Evolutionary conservation across 768 basidiomycete genomes (phyloP).

Genomic region (Boletus rubescentipes): DNA sequence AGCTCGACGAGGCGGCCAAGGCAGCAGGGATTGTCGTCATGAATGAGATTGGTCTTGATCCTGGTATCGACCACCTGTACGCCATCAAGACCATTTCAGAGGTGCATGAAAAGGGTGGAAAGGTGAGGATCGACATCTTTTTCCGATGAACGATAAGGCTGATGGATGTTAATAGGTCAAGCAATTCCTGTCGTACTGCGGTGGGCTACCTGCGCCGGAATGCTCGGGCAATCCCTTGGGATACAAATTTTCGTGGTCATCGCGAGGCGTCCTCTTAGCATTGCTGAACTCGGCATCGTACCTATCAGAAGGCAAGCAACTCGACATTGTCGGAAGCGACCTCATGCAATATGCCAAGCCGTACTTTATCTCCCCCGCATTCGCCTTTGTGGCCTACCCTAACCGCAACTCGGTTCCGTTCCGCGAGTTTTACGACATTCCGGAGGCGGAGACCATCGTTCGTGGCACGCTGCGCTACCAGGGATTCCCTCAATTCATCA

Average conservation of each 20-base stretch:
- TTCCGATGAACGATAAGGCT: background rate
- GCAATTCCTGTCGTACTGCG: constrained; percentile 92
- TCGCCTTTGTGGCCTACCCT: constrained; percentile 95
- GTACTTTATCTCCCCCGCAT: constrained; percentile 94
- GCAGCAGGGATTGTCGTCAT: constrained; percentile 90
- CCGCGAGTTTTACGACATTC: constrained; percentile 88
- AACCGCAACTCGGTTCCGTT: constrained; percentile 93
- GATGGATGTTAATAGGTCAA: constrained; percentile 56
- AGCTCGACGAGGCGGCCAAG: constrained; percentile 75
- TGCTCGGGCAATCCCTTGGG: constrained; percentile 93
- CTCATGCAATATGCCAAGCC: constrained; percentile 91
- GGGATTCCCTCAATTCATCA: constrained; percentile 95
- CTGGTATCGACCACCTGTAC: constrained; percentile 92
- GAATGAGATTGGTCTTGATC: constrained; percentile 98
- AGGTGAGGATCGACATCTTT: constrained; percentile 47
- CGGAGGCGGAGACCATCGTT: constrained; percentile 89
- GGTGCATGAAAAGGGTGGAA: constrained; percentile 92
- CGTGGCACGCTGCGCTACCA: constrained; percentile 94
- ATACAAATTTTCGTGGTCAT: constrained; percentile 99
- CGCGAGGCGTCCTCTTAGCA: constrained; percentile 92
- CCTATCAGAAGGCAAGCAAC: constrained; percentile 61
- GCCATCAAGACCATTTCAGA: constrained; percentile 93
- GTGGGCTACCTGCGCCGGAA: constrained; percentile 91
- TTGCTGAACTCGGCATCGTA: constrained; percentile 89
- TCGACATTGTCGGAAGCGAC: constrained; percentile 71